Evolutionary conservation across 495 filamentous ascomycete species (phyloP), one percentile per base, ranked within the genome.

Genomic region (Rusavskia elegans): DNA sequence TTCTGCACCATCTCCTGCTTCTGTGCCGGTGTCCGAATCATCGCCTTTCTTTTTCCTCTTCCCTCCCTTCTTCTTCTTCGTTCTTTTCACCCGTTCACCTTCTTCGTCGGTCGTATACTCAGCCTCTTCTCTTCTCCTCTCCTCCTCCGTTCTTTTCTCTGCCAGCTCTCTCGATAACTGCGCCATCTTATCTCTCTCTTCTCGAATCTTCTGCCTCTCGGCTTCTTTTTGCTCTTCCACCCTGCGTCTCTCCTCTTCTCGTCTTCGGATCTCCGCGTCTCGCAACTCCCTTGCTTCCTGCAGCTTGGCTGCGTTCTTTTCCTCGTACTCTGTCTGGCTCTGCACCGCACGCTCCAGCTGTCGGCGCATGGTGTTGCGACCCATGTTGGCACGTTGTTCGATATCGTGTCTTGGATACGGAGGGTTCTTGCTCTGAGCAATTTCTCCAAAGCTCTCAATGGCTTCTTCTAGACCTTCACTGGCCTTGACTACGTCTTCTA

Each of bases 371-470:
- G 93, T 97, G 60, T 95, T 92, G 25, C 82, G 77, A 53, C 86
- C 89, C 93, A 98, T 97, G 72, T 86, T 90, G 30, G 92, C 90
- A 50, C 93, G 87, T 65, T 90, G 86, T 61, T 97, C 90, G 51
- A 98, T 76, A 55, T 95, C 87, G 36, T 81, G 74, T 52, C 83
- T 81, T 0, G 90, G 90, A 68, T 95, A 98, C 0, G 93, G 93
- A 8, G 92, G 87, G 52, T 87, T 82, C 45, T 87, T 86, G 25
- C 80, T 73, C 49, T 82, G 75, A 2, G 92, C 87, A 53, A 97
- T 84, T 45, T 82, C 83, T 38, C 79, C 78, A 44, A 98, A 84
- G 19, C 76, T 72, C 49, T 86, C 80, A 52, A 97, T 94, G 17
- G 92, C 89, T 49, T 84, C 76, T 45, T 94, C 89, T n/a, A 96